These are phyloP conservation scores for Geranium incanum DNA, from an alignment of 441 rosid genomes.

Conservation along the genomic window DNA sequence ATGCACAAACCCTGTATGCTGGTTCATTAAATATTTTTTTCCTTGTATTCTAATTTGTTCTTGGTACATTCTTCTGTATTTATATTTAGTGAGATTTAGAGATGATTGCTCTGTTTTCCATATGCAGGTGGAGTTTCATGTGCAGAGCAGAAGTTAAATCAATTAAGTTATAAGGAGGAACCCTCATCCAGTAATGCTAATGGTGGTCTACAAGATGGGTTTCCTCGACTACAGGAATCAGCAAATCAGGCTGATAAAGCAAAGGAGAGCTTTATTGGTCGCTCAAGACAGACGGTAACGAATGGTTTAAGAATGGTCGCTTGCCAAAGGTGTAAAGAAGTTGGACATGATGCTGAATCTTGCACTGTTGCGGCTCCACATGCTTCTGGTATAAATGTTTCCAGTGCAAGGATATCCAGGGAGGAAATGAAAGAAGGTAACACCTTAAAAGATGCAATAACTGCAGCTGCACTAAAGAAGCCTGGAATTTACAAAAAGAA, in stretches of 20 bases:
- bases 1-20: constrained; percentile 14
- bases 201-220: constrained; percentile 49
- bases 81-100: constrained; percentile 11
- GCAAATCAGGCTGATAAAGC: constrained; percentile 49
- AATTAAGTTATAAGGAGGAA: constrained; percentile 54
- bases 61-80: constrained; percentile 9
- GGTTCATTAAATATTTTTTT: neutral
- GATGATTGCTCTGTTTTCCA: constrained; percentile 18
- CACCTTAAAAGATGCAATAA: constrained; percentile 70
- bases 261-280: constrained; percentile 41
- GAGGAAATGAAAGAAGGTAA: constrained; percentile 46
- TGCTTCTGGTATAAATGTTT: constrained; percentile 39
- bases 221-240: constrained; percentile 43
- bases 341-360: constrained; percentile 51
- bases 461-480: constrained; percentile 69
- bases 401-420: constrained; percentile 40
- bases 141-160: constrained; percentile 43
- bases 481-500: constrained; percentile 62
- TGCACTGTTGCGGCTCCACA: constrained; percentile 32
- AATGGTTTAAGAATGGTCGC: constrained; percentile 35
- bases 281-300: constrained; percentile 35
- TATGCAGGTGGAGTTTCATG: constrained; percentile 45
- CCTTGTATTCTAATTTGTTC: constrained; percentile 16
- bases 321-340: constrained; percentile 50
- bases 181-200: constrained; percentile 36